Conservation (phyloP, 2,329 filamentous ascomycete species). For the Madurella mycetomatis region DNA sequence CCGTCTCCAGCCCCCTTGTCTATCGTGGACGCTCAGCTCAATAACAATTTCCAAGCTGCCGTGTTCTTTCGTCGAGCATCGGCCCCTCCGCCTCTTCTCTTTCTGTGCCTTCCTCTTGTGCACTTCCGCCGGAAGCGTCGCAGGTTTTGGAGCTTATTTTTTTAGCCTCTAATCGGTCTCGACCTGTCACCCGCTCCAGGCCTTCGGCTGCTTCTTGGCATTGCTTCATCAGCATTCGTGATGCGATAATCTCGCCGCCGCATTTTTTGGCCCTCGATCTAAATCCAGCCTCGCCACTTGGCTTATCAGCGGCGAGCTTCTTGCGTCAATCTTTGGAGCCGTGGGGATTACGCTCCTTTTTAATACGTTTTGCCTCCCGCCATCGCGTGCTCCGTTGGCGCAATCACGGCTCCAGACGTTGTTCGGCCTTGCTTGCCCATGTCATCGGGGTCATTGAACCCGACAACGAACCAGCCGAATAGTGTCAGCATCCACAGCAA, state of each 20-base stretch:
- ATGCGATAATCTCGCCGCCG: slow-evolving; percentile 17
- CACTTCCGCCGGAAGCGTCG: no score
- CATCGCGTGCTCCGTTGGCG: not conserved
- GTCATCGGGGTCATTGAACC: no score
- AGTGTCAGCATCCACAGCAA: no score
- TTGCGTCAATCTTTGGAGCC: not conserved
- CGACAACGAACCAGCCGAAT: no score
- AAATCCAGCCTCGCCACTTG: slow-evolving; percentile 1
- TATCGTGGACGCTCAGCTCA: no score
- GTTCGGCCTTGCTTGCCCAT: no score
- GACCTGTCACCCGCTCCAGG: slow-evolving; percentile 9
- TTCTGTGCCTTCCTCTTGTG: no score
- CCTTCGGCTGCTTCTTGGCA: slow-evolving; percentile 21
- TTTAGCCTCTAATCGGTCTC: slow-evolving; percentile 11
- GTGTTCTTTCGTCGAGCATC: no score
- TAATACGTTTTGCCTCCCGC: not conserved
- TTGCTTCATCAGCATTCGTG: slow-evolving; percentile 21
- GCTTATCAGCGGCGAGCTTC: not conserved
- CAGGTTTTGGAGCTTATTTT: not conserved
- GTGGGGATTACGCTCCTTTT: not conserved
- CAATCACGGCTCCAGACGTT: no score
- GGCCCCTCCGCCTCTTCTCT: no score
- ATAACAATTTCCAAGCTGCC: no score
- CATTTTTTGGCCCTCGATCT: not conserved
- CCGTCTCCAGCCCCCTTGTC: not conserved